A percentile compares a stretch with the other conserved stretches of the same genome.
phyloP scores from a whole-genome alignment of 2,329 filamentous ascomycete species.

The Pseudogymnoascus sp. region DNA sequence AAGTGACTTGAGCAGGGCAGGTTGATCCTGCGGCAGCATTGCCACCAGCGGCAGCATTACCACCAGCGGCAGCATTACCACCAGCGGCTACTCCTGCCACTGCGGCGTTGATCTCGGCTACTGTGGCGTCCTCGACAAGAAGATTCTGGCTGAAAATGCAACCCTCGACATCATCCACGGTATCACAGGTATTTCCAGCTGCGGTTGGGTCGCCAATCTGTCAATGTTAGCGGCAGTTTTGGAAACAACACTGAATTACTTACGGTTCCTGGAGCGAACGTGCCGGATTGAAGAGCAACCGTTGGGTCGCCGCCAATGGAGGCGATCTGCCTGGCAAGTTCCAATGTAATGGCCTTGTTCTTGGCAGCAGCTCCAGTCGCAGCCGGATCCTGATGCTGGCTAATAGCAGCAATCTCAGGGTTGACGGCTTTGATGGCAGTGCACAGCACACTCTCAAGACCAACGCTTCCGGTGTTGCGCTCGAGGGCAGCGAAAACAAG shows the following conservation, averaged over 20 bases:
- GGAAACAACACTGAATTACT: conserved; percentile 26
- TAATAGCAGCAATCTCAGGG: conserved; percentile 55
- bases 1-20: not conserved
- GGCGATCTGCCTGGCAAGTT: conserved; percentile 51
- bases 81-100: conserved; percentile 31
- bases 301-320: conserved; percentile 54
- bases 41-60: conserved; percentile 13
- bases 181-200: conserved; percentile 44
- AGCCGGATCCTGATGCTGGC: conserved; percentile 62
- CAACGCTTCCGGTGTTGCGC: conserved; percentile 52
- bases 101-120: conserved; percentile 43
- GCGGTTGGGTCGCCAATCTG: conserved; percentile 35
- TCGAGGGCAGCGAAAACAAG: conserved; percentile 48
- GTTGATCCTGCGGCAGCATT: conserved; percentile 10
- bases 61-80: conserved; percentile 6
- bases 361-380: conserved; percentile 44
- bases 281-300: conserved; percentile 51
- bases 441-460: conserved; percentile 50
- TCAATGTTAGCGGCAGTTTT: conserved; percentile 14
- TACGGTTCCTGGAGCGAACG: conserved; percentile 53
- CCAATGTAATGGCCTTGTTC: conserved; percentile 55
- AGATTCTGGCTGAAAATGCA: conserved; percentile 48
- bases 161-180: conserved; percentile 38
- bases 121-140: conserved; percentile 45
- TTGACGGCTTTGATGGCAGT: conserved; percentile 49